Evolutionary conservation across 106 monocot species (phyloP), one percentile per base, ranked within the genome.

Genomic region (Dendrobium catenatum): DNA sequence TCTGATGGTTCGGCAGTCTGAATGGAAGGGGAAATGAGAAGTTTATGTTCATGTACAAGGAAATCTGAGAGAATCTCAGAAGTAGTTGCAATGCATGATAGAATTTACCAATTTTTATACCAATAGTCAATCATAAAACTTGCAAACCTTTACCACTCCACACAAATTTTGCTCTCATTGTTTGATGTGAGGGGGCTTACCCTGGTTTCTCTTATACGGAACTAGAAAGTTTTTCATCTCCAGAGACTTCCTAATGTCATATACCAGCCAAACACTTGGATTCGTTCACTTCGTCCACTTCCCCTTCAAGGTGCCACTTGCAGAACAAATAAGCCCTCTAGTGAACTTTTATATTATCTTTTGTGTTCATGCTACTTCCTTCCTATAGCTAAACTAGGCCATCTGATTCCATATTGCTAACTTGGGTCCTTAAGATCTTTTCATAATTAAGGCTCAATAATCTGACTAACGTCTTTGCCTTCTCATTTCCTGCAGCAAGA

Each of bases 401-500:
- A 27, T 31, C 9, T 68, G 13, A 31, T 68, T 68, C 22, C 3
- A 68, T 27, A 27, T 68, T 31, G 1, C 22, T 68, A 31, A 6
- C 24, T 68, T 29, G 68, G 68, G 27, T 68, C 68, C 24, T 31
- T 3, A 2, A 27, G 68, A 68, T 31, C 68, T 68, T 68, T 19
- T 73, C 3, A 42, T 4, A 73, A 75, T 15, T 70, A 72, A 72
- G 40, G 5, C 16, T 72, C 16, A 72, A 37, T 33, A 40, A 40
- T 51, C 75, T n/a, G 59, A 64, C 22, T 4, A 26, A 10, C 75
- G 16, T 19, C 11, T 13, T 13, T 83, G 51, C 78, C 75, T 81
- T 26, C 17, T 24, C 46, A 40, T 59, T n/a, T 33, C 78, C 79
- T 83, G 82, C 88, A 97, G 96, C 94, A 94, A 89, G 96, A 97